Evolutionary conservation across 148 eudicot genomes (phyloP), one percentile per base, ranked within the genome.

Genomic region (Euryodendron excelsum): DNA sequence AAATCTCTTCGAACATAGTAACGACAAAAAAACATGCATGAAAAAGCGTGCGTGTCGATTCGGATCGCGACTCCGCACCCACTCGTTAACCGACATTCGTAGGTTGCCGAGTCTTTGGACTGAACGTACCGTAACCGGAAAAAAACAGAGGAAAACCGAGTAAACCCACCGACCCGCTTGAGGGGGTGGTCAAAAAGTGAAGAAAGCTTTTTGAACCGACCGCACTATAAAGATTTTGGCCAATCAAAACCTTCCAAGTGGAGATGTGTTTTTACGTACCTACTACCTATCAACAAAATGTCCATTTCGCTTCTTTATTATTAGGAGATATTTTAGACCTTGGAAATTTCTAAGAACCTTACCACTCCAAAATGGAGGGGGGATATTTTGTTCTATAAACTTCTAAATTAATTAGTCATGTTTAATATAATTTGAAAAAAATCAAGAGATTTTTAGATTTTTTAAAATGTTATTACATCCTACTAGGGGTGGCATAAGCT

Each of bases 141-240:
- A 20, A 34, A 65, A 65, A 41, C 37, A 62, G 1, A 30, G 68
- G 39, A 39, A 63, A 63, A 63, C 68, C 68, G 68, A 63, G 41
- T 63, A 6, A 31, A 63, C 33, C 31, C 41, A 65, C 69, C 5
- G 71, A 67, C 71, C 50, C 23, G 8, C 3, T 36, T 37, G 3
- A 67, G 71, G 48, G 48, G 71, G 50, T n/a, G 71, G 50, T 67
- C 50, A 67, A 67, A 67, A 67, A 67, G 50, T 33, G 41, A 1
- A 39, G 8, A 23, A 18, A 13, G 34, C 10, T 23, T 23, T 39
- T 39, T 23, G 23, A 67, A 39, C 30, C 71, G 71, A 67, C 71
- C 71, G 50, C 71, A 67, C 71, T 37, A 33, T 5, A 63, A 31
- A 30, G 31, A 28, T 30, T 20, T 39, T 23, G 48, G 50, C 71